Conservation (phyloP, 1,139 yeast species). For the Pichia sp. region DNA sequence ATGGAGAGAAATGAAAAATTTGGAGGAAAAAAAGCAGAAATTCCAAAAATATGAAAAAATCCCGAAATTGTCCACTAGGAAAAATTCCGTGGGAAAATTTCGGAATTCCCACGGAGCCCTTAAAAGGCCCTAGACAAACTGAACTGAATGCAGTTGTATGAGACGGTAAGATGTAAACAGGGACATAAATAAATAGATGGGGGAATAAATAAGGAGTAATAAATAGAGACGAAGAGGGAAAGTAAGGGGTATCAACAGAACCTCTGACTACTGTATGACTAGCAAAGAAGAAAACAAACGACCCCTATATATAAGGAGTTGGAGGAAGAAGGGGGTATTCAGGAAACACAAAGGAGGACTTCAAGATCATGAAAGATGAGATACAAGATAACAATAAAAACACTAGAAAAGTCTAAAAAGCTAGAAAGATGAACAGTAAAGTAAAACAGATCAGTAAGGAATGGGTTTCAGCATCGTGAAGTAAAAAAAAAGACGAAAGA, state of each 20-base stretch:
- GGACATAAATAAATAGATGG: constrained; percentile 2
- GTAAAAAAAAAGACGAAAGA: constrained; percentile 1
- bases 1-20: background rate
- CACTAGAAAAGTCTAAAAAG: background rate
- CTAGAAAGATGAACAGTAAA: background rate
- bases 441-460: background rate
- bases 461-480: background rate
- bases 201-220: background rate
- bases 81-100: constrained; percentile 1
- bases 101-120: too few species aligned
- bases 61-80: background rate
- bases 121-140: too few species aligned
- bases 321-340: background rate
- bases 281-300: background rate
- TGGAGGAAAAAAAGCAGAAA: background rate
- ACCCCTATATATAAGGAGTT: background rate
- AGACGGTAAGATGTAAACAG: too few species aligned
- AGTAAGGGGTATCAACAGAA: background rate
- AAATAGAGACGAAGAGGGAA: background rate
- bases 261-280: background rate
- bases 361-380: constrained; percentile 1
- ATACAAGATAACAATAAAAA: background rate
- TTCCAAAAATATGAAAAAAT: background rate
- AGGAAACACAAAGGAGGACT: background rate
- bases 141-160: too few species aligned